A percentile compares a stretch with the other conserved stretches of the same genome.
These are phyloP conservation scores for Magnaporthiopsis poae DNA, from an alignment of 2,329 filamentous ascomycete species.

Conservation along the genomic window DNA sequence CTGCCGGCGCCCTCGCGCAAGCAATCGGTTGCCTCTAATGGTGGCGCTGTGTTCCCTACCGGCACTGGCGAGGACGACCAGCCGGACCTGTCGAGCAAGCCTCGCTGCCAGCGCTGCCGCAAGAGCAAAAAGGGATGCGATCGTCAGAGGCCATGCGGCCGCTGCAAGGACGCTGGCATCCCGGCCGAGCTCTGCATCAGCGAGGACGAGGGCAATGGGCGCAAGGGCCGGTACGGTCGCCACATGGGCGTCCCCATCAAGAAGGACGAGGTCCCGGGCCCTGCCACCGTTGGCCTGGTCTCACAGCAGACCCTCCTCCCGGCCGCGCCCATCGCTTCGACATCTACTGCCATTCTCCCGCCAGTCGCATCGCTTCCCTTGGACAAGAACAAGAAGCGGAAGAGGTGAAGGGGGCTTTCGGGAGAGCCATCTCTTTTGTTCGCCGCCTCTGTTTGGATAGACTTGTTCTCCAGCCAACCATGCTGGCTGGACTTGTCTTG, in stretches of 20 bases:
- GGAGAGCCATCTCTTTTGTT: background rate
- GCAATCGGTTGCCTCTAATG: constrained; percentile 56
- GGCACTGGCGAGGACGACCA: constrained; percentile 69
- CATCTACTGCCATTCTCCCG: constrained; percentile 10
- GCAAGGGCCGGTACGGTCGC: constrained; percentile 80
- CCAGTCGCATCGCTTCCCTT: constrained; percentile 13
- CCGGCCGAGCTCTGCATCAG: constrained; percentile 89
- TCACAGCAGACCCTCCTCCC: constrained; percentile 30
- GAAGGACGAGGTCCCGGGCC: constrained; percentile 38
- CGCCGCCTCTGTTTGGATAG: constrained; percentile 4
- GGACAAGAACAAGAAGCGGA: constrained; percentile 54
- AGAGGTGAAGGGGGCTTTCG: constrained; percentile 31
- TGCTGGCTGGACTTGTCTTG: constrained; percentile 5
- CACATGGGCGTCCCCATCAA: constrained; percentile 60
- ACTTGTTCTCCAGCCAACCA: background rate
- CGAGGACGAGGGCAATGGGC: constrained; percentile 93
- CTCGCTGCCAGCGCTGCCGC: constrained; percentile 91
- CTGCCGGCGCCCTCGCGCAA: constrained; percentile 62
- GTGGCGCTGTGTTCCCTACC: constrained; percentile 33
- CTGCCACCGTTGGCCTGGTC: constrained; percentile 19
- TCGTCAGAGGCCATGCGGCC: constrained; percentile 84
- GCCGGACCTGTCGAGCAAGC: constrained; percentile 87
- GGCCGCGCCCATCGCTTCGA: constrained; percentile 32
- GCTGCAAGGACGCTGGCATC: constrained; percentile 92
- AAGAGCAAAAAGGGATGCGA: constrained; percentile 99